A percentile compares a stretch with the other conserved stretches of the same genome.
These are phyloP conservation scores for Trypanosoma congolense DNA, from an alignment of 208 protist species.

Conservation along the genomic window DNA sequence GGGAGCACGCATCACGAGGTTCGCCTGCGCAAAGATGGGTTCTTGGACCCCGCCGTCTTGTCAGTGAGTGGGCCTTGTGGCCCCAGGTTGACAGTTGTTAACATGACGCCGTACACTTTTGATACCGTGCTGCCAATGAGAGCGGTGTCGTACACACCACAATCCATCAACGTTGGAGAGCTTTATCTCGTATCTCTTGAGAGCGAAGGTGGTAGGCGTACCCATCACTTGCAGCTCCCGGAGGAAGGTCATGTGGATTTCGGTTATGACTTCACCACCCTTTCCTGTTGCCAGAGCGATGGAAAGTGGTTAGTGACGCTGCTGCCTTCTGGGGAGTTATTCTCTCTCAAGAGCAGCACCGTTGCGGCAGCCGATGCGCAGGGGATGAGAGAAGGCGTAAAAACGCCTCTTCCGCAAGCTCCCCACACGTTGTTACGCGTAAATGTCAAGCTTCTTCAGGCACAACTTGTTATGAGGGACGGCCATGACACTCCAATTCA, in stretches of 20 bases:
- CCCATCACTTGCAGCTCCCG: too few relatives aligned
- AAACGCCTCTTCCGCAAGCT: too few relatives aligned
- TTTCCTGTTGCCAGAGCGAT: too few relatives aligned
- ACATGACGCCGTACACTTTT: conserved; percentile 33
- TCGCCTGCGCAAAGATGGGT: conserved; percentile 26
- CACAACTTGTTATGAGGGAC: conserved; percentile 27
- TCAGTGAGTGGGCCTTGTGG: conserved; percentile 30
- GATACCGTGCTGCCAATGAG: conserved; percentile 25
- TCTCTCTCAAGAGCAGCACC: too few relatives aligned
- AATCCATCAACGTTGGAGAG: conserved; percentile 17
- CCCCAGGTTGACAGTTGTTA: conserved; percentile 47
- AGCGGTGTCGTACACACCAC: conserved; percentile 7
- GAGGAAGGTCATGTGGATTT: neutral
- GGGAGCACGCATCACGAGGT: conserved; percentile 21
- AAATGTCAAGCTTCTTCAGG: conserved; percentile 20
- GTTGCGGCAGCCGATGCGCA: too few relatives aligned
- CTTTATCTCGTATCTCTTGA: too few relatives aligned
- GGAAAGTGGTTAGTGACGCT: too few relatives aligned
- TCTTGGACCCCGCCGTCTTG: conserved; percentile 43
- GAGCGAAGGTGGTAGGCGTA: too few relatives aligned
- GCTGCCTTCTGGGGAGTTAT: too few relatives aligned
- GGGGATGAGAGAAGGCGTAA: too few relatives aligned
- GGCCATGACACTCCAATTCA: conserved; percentile 18
- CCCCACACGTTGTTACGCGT: conserved; percentile 20
- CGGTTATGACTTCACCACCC: conserved; percentile 15